Base-by-base conservation (phyloP, 2,329 filamentous ascomycete genomes). In the Botryotinia convoluta region DNA sequence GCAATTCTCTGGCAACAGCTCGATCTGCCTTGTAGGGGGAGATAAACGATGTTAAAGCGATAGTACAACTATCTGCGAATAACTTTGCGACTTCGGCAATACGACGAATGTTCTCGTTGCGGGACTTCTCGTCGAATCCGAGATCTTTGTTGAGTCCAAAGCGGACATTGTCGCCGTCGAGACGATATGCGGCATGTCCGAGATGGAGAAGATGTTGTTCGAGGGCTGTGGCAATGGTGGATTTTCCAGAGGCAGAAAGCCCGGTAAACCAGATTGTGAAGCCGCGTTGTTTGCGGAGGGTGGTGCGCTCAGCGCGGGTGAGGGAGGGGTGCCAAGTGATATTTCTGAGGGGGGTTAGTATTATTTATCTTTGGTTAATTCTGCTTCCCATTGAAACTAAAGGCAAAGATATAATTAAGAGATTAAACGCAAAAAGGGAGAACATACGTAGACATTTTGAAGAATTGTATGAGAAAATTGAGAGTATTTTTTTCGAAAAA, bases 111-210 rank as follows among this genome's bases (percentile, higher is more conserved):
- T 99, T 99, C 88, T 99, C 96, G 82, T 95, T 97, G 79, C 96
- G 91, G 86, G 98, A 95, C 81, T 90, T 90, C 82, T 97, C 95
- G 77, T 90, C 92, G 87, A 98, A 99, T 26, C 95, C 95, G 18
- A 99, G 89, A 85, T 98, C 95, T 85, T 97, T 97, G 90, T 98
- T 99, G 78, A 99, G 88, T 26, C 96, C 96, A 85, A 98, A 98
- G 75, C 96, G 95, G 77, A 99, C 92, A 84, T 99, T 99, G 88
- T 99, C 96, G 80, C 95, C 96, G 84, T 99, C 96, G 44, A 99
- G 91, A 71, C 96, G 91, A 88, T 99, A 99, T 74, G 95, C 93
- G 72, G 91, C 86, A 69, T 96, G 86, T 61, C 91, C 92, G 18
- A 93, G 88, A 83, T 97, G 94, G 72, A 99, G 90, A 48, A 99